Percentiles rank a stretch among this genome's conserved stretches.
phyloP scores from a whole-genome alignment of 305 asterid species.

The Petunia hybrid region DNA sequence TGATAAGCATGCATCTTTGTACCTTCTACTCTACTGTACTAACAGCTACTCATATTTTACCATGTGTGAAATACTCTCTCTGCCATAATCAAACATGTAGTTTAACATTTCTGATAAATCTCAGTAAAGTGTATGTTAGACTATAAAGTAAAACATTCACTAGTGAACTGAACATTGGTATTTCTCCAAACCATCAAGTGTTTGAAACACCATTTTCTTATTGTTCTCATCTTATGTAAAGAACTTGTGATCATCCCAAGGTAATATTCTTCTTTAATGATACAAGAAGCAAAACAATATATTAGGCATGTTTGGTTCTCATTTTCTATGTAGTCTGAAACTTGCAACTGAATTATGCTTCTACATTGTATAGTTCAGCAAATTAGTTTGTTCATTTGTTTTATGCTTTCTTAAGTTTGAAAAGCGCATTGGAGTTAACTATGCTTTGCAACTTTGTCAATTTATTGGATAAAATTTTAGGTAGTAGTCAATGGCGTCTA shows the following conservation, averaged over 20 bases:
- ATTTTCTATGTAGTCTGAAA: not conserved
- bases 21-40: conserved; percentile 26
- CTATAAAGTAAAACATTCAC: conserved; percentile 4
- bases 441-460: not conserved
- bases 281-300: not conserved
- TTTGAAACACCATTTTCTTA: not conserved
- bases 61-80: not conserved
- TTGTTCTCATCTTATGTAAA: not conserved
- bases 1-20: not conserved
- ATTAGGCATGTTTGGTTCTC: conserved; percentile 1
- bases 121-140: not conserved
- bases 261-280: conserved; percentile 18
- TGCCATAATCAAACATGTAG: not conserved
- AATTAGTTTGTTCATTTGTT: not conserved
- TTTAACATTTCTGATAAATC: not conserved
- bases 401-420: conserved; percentile 22
- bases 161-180: no score
- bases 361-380: not conserved
- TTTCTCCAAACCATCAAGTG: not conserved
- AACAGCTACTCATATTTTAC: not conserved
- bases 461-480: not conserved
- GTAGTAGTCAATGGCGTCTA: conserved; percentile 37
- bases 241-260: conserved; percentile 28
- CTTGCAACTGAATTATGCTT: conserved; percentile 1
- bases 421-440: not conserved